Evolutionary conservation across 2,329 filamentous ascomycete species (phyloP).

Genomic region (Cladophialophora bantiana): DNA sequence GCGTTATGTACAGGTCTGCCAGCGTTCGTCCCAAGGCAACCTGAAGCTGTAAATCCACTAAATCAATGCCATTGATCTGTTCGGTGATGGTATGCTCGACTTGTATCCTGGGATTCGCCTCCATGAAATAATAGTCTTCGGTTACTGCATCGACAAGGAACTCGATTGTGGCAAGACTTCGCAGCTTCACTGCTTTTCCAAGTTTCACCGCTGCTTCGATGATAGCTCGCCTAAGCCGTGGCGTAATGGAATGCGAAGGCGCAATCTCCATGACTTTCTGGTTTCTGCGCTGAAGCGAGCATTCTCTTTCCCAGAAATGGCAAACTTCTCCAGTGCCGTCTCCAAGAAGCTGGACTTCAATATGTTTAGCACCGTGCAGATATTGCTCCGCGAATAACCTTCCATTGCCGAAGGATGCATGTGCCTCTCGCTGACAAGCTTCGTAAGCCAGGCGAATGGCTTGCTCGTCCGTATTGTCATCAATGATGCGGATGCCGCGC

Average conservation of each 20-base stretch:
- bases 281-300: slow-evolving; percentile 96
- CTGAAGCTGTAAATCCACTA: slow-evolving; percentile 62
- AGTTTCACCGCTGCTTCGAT: slow-evolving; percentile 89
- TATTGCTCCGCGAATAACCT: slow-evolving; percentile 99
- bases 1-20: slow-evolving; percentile 29
- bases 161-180: slow-evolving; percentile 97
- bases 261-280: slow-evolving; percentile 99
- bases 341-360: slow-evolving; percentile 96
- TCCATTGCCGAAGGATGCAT: slow-evolving; percentile 95
- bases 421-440: slow-evolving; percentile 94
- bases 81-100: slow-evolving; percentile 70
- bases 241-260: slow-evolving; percentile 90
- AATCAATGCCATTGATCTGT: slow-evolving; percentile 59
- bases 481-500: slow-evolving; percentile 98
- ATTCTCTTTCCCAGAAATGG: slow-evolving; percentile 98
- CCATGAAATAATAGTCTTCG: slow-evolving; percentile 76
- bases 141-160: slow-evolving; percentile 97
- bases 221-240: slow-evolving; percentile 82
- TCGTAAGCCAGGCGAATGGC: slow-evolving; percentile 75
- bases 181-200: slow-evolving; percentile 94
- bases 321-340: slow-evolving; percentile 98
- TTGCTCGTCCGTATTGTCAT: slow-evolving; percentile 78
- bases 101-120: slow-evolving; percentile 66
- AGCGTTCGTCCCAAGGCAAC: slow-evolving; percentile 44
- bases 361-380: slow-evolving; percentile 98